A percentile compares a stretch with the other conserved stretches of the same genome.
phyloP scores from a whole-genome alignment of 2,329 filamentous ascomycete species.

The Chrysosporium queenslandicum region DNA sequence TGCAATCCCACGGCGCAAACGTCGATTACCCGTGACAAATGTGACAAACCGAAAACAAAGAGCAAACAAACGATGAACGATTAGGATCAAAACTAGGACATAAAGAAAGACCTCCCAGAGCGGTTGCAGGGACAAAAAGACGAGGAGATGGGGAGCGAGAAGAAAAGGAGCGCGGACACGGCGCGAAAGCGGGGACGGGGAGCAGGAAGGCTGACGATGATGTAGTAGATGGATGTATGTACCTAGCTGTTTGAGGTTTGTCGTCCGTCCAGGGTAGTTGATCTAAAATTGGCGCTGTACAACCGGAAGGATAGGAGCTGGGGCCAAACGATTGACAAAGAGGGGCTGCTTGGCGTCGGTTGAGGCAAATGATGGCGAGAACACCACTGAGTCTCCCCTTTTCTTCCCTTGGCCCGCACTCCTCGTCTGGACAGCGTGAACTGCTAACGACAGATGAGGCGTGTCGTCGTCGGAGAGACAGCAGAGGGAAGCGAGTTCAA shows the following conservation, averaged over 20 bases:
- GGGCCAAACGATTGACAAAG: too few relatives aligned
- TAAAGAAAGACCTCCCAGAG: neutral
- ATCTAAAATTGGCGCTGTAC: too few relatives aligned
- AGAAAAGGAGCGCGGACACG: neutral
- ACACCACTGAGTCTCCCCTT: neutral
- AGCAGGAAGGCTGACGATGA: neutral
- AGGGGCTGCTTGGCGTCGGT: too few relatives aligned
- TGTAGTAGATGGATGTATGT: neutral
- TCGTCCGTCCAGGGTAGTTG: neutral
- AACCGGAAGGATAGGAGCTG: too few relatives aligned
- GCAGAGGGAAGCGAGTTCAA: too few relatives aligned
- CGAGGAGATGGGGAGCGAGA: neutral
- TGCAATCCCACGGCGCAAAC: neutral
- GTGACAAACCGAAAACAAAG: too few relatives aligned
- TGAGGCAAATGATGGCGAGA: too few relatives aligned
- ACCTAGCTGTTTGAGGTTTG: neutral
- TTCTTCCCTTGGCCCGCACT: neutral
- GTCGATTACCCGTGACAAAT: too few relatives aligned
- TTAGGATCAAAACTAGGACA: neutral
- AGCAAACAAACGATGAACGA: neutral
- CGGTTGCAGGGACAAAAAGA: neutral
- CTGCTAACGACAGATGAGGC: too few relatives aligned
- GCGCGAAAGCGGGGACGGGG: neutral
- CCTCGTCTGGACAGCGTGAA: too few relatives aligned
- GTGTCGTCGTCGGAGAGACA: too few relatives aligned